Conservation (phyloP, 495 filamentous ascomycete genomes). For the Terfezia boudieri region DNA sequence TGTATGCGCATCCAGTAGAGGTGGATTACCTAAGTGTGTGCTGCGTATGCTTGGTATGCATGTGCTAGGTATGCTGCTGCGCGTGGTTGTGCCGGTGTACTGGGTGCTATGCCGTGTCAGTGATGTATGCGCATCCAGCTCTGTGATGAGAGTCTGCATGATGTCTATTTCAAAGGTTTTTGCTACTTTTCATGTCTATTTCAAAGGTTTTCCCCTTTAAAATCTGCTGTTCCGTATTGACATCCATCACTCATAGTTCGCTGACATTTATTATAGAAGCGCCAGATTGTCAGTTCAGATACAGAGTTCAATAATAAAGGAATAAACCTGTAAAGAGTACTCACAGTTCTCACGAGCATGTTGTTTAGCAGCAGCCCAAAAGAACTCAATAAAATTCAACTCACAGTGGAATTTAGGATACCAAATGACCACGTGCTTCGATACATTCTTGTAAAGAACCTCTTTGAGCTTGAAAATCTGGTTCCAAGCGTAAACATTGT, state of each 20-base stretch:
- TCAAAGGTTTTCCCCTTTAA: no score
- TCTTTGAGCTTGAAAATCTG: slow-evolving; percentile 1
- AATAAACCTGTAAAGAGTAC: not conserved
- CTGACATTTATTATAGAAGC: not conserved
- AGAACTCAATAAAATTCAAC: slow-evolving; percentile 4
- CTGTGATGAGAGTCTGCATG: no score
- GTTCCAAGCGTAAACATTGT: not conserved
- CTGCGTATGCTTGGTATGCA: no score
- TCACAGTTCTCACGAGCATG: not conserved
- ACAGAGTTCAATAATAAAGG: not conserved
- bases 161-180: no score
- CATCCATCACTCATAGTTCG: not conserved
- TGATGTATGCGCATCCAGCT: no score
- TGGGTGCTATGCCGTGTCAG: no score
- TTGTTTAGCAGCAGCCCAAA: slow-evolving; percentile 2
- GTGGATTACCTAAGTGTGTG: no score
- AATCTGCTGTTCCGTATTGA: not conserved
- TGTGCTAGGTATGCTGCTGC: no score
- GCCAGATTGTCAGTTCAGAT: not conserved
- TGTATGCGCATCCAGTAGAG: no score
- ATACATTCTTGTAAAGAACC: not conserved
- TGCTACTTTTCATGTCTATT: no score
- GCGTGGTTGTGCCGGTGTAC: no score
- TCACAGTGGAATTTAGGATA: slow-evolving; percentile 2
- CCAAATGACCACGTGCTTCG: not conserved